Conservation (phyloP, 208 protist species). For the Naegleria gruberi region DNA sequence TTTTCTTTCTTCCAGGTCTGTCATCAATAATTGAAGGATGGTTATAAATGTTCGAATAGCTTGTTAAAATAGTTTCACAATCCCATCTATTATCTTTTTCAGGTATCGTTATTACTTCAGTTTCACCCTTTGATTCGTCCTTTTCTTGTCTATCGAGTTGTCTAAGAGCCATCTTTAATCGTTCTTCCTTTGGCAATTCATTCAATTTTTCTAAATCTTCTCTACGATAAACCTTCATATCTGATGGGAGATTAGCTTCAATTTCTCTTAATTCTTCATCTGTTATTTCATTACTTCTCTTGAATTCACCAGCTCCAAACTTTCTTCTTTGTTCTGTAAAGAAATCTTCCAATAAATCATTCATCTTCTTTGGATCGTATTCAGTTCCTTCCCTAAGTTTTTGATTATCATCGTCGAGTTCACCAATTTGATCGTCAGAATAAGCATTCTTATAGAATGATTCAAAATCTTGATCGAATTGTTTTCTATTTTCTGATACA, state of each 20-base stretch:
- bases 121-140: neutral
- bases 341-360: neutral
- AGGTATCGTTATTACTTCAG: neutral
- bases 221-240: neutral
- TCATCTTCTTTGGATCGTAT: neutral
- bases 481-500: neutral
- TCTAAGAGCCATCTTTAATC: neutral
- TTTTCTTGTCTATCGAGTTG: neutral
- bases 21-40: constrained; percentile 71
- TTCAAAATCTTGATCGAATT: neutral
- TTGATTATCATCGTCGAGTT: neutral
- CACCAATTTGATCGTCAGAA: neutral
- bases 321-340: neutral
- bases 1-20: constrained; percentile 29
- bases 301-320: constrained; percentile 2
- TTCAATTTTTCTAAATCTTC: neutral
- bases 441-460: neutral
- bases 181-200: neutral
- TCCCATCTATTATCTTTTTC: constrained; percentile 39
- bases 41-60: constrained; percentile 68
- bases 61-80: constrained; percentile 65
- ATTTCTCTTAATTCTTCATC: neutral
- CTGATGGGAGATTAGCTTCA: neutral
- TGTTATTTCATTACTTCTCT: neutral
- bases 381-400: neutral